Conservation (phyloP, 176 grass and related monocot genomes). For the Poa pratensis region DNA sequence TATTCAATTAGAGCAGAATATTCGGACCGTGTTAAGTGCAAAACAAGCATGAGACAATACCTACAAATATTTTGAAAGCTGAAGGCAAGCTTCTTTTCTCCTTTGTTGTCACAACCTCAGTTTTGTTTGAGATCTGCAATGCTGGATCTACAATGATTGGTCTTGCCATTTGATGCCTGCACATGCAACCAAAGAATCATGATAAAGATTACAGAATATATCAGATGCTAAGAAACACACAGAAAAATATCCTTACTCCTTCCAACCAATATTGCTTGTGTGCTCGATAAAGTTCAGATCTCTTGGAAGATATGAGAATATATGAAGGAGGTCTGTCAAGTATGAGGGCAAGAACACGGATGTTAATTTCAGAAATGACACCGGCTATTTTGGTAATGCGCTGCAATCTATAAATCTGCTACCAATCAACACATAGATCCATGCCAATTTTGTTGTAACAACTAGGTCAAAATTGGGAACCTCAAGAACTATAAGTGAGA, state of each 20-base stretch:
- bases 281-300: slow-evolving; percentile 96
- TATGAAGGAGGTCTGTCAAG: slow-evolving; percentile 91
- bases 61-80: slow-evolving; percentile 99
- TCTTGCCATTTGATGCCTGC: slow-evolving; percentile 83
- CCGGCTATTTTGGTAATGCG: not conserved
- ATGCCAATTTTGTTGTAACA: not conserved
- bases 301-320: slow-evolving; percentile 89
- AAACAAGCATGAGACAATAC: slow-evolving; percentile 62
- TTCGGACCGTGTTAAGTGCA: not conserved
- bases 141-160: slow-evolving; percentile 95
- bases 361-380: slow-evolving; percentile 2
- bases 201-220: slow-evolving; percentile 38
- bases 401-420: slow-evolving; percentile 7
- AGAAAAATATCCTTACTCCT: slow-evolving; percentile 67
- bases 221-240: slow-evolving; percentile 29
- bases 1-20: slow-evolving; percentile 9
- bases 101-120: slow-evolving; percentile 83
- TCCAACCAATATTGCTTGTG: slow-evolving; percentile 97
- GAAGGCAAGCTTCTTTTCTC: slow-evolving; percentile 96
- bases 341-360: slow-evolving; percentile 30
- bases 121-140: slow-evolving; percentile 78
- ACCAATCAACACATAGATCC: not conserved
- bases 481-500: not conserved
- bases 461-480: not conserved
- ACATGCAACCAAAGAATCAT: slow-evolving; percentile 47